Evolutionary conservation across 495 filamentous ascomycete genomes (phyloP), one percentile per base, ranked within the genome.

Genomic region (Glutinoglossum americanum): DNA sequence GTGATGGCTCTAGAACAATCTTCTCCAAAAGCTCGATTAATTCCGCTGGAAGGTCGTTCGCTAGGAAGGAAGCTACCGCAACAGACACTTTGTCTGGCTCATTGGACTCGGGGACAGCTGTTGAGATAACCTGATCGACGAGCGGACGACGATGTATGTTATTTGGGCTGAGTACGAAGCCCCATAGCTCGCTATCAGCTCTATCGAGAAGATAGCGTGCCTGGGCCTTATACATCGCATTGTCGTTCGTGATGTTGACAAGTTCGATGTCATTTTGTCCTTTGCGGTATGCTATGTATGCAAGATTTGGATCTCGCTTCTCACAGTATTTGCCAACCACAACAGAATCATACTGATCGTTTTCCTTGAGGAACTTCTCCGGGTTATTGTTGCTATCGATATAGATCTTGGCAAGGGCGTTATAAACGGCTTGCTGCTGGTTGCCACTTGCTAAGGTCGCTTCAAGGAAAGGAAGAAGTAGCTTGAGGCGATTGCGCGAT

Each of bases 321-420:
- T 94, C 92, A 67, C 93, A 99, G 75, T 99, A 99, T 70, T 96
- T 95, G 63, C 93, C 93, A 60, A 99, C 87, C 23, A 74, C 80
- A 44, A 96, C 72, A 2, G 93, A 82, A 69, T 99, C 93, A 64
- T 99, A 99, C 68, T 92, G 80, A 62, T 96, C 87, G 68, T 97
- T 99, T 71, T 97, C 92, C 74, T 88, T 94, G 51, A 99, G 74
- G 76, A 99, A 99, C 66, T 87, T 90, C 77, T 99, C 93, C 0
- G 93, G 93, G 67, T 94, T 88, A 72, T 95, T 96, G 76, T 99
- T 99, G 68, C 84, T 90, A 69, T 97, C 93, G 62, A 99, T 99
- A 73, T 99, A 99, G 61, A 99, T 97, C 83, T 99, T 99, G 8
- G 93, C 93, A 37, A 99, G 78, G 15, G 93, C 93, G 62, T 99